Base-by-base conservation (phyloP, 129 eudicot genomes). In the Apium graveolens region DNA sequence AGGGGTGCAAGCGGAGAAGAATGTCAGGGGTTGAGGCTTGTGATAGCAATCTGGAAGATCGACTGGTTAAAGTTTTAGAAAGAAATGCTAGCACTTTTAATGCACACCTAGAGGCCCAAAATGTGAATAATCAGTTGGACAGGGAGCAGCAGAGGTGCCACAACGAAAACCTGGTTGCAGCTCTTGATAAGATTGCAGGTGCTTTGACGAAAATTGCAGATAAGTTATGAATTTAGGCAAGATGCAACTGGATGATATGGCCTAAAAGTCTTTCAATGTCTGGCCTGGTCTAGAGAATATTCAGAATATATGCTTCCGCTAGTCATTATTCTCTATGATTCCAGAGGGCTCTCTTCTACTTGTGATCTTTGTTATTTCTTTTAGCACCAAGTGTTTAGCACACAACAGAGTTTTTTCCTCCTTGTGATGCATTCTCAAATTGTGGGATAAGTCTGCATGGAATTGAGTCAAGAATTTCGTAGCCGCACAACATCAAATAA, bases 131-230 rank as follows among this genome's bases (percentile, higher is more conserved):
- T 75, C 84, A 78, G 74, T 57, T 90, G 84, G 91, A 88, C 20
- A 86, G 91, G 70, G 89, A 92, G 43, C 89, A 88, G 78, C 83
- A 81, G 79, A 90, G 86, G 88, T 93, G 86, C 75, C 84, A 86
- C 48, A 89, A 87, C 63, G 85, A 87, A 44, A 83, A 68, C 74
- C 84, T 92, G 82, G 81, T 87, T 27, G 84, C 86, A 71, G 86
- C 90, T 78, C 93, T 92, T 37, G 77, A 83, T 76, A 92, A 81
- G 90, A 82, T 92, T 63, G 84, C 87, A 21, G 92, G 86, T 11
- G 90, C 89, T 75, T 80, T 92, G 39, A 79, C 81, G 43, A 92
- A 81, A 86, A 83, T 90, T 63, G 96, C 90, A 55, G 91, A 92
- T 73, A 92, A 92, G 79, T 32, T 91, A 78, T 86, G 81, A 89